Evolutionary conservation across 371 early-diverging fungal genomes (phyloP).

Genomic region (Rhizopus microsporus): DNA sequence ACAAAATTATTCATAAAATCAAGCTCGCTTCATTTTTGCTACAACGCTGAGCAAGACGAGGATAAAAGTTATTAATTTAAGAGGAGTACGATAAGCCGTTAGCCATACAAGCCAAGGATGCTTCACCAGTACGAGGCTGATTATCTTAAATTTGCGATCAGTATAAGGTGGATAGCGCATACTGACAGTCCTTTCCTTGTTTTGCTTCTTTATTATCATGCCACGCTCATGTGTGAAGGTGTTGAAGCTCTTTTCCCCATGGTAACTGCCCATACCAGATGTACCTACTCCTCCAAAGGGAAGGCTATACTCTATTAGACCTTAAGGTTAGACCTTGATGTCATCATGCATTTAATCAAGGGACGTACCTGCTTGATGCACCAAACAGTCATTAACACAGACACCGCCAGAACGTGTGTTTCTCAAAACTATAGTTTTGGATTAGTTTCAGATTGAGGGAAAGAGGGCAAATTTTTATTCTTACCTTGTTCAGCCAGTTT

Average conservation of each 20-base stretch:
- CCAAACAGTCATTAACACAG: constrained; percentile 79
- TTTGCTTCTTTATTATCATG: constrained; percentile 53
- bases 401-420: constrained; percentile 78
- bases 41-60: constrained; percentile 11
- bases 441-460: not conserved
- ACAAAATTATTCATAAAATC: not conserved
- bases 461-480: constrained; percentile 1
- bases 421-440: constrained; percentile 44
- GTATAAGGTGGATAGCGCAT: constrained; percentile 69
- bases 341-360: not conserved
- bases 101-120: constrained; percentile 34
- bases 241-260: constrained; percentile 76
- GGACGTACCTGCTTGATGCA: constrained; percentile 58
- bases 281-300: constrained; percentile 95
- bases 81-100: constrained; percentile 21
- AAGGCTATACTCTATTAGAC: constrained; percentile 47
- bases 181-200: constrained; percentile 32
- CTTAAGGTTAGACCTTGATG: constrained; percentile 4
- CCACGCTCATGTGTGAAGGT: constrained; percentile 75
- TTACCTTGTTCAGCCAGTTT: constrained; percentile 31
- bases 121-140: constrained; percentile 38
- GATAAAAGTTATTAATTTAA: constrained; percentile 14
- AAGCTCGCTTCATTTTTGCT: not conserved
- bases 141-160: constrained; percentile 31
- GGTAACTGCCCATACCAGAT: constrained; percentile 89